Percentiles rank a stretch among this genome's conserved stretches.
These are phyloP conservation scores for Aureobasidium sp. DNA, from an alignment of 2,329 filamentous ascomycete species.

Conservation along the genomic window DNA sequence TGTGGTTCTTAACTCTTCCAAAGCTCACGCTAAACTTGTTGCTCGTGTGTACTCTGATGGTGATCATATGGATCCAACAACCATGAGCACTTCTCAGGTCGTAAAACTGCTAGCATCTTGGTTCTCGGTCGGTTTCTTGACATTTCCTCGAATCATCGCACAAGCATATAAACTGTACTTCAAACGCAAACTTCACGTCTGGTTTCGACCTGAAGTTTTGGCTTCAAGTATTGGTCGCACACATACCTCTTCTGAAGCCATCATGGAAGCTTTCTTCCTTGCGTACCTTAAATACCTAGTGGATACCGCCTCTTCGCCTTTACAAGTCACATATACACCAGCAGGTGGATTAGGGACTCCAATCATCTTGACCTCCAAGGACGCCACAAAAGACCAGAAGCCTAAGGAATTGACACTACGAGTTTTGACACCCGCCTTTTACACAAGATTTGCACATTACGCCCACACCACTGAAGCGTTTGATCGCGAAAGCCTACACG, in stretches of 20 bases:
- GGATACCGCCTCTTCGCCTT: slow-evolving; percentile 32
- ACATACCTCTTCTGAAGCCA: slow-evolving; percentile 43
- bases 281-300: slow-evolving; percentile 40
- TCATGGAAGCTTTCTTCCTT: slow-evolving; percentile 31
- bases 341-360: slow-evolving; percentile 22
- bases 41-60: slow-evolving; percentile 50
- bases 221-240: slow-evolving; percentile 46
- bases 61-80: slow-evolving; percentile 40
- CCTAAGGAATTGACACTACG: slow-evolving; percentile 42
- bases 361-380: not conserved
- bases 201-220: slow-evolving; percentile 55
- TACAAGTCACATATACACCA: slow-evolving; percentile 47
- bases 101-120: slow-evolving; percentile 33
- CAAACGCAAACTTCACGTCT: slow-evolving; percentile 50
- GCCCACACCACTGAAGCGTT: slow-evolving; percentile 53
- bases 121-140: slow-evolving; percentile 61
- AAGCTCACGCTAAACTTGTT: slow-evolving; percentile 52
- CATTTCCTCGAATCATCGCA: slow-evolving; percentile 55
- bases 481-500: slow-evolving; percentile 45
- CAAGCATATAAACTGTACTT: slow-evolving; percentile 53
- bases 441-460: slow-evolving; percentile 57
- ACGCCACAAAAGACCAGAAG: slow-evolving; percentile 27
- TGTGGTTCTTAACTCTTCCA: slow-evolving; percentile 53
- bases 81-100: slow-evolving; percentile 31
- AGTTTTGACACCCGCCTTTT: slow-evolving; percentile 57